A percentile compares a stretch with the other conserved stretches of the same genome.
These are phyloP conservation scores for Pseudozyma pruni DNA, from an alignment of 1,284 basidiomycete species.

Conservation along the genomic window DNA sequence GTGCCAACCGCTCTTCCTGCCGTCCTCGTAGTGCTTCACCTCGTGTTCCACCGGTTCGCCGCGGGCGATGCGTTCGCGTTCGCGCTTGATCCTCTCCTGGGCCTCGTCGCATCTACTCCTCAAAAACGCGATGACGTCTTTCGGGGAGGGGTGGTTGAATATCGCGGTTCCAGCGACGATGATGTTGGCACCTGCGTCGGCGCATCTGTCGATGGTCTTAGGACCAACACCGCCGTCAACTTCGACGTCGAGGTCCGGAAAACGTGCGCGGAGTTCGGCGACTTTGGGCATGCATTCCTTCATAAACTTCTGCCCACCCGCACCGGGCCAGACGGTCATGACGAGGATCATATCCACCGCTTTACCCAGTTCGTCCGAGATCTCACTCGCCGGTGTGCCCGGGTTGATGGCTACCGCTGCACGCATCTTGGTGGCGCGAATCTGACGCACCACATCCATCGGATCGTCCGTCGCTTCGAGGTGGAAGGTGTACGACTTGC, in stretches of 20 bases:
- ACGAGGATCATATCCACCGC: conserved; percentile 67
- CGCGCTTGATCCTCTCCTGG: conserved; percentile 60
- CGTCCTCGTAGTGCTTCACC: conserved; percentile 52
- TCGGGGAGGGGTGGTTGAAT: conserved; percentile 83
- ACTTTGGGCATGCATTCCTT: conserved; percentile 90
- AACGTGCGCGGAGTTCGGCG: conserved; percentile 86
- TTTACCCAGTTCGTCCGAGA: conserved; percentile 62
- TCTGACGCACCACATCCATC: conserved; percentile 63
- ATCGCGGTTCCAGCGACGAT: conserved; percentile 98
- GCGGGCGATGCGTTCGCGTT: conserved; percentile 57
- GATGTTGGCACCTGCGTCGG: conserved; percentile 86
- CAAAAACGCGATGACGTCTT: conserved; percentile 68
- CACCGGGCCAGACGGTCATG: conserved; percentile 67
- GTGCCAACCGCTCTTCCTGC: conserved; percentile 32
- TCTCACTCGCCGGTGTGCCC: conserved; percentile 64
- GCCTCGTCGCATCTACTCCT: conserved; percentile 61
- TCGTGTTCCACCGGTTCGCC: conserved; percentile 52
- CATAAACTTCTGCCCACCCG: conserved; percentile 95
- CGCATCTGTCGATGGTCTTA: conserved; percentile 87
- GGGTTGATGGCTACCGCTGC: conserved; percentile 67
- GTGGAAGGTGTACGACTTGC: conserved; percentile 95
- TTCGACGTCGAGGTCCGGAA: conserved; percentile 88
- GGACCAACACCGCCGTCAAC: conserved; percentile 97
- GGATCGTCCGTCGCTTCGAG: conserved; percentile 77
- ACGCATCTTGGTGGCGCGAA: conserved; percentile 65